Evolutionary conservation across 2,329 filamentous ascomycete genomes (phyloP).

Genomic region (Colletotrichum neosansevieriae): DNA sequence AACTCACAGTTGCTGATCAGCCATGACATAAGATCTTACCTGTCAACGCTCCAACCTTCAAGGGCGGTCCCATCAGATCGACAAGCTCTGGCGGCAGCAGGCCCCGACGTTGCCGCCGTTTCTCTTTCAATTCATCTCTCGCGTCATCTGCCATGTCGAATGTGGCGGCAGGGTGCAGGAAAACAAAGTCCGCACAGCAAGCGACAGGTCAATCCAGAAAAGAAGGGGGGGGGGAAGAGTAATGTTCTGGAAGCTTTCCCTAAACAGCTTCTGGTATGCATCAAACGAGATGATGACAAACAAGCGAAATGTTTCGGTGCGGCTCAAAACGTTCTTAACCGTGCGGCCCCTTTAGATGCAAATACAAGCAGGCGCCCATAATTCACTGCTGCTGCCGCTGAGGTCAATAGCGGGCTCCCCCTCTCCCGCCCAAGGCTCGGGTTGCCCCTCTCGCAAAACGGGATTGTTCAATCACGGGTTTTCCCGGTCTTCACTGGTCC

Average conservation of each 20-base stretch:
- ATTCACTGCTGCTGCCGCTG: not conserved
- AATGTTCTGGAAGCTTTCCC: conserved; percentile 28
- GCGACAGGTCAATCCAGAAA: not conserved
- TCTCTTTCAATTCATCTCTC: conserved; percentile 8
- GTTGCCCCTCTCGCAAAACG: conserved; percentile 19
- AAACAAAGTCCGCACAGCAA: not conserved
- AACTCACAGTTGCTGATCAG: not conserved
- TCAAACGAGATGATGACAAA: conserved; percentile 11
- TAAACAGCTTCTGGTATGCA: conserved; percentile 20
- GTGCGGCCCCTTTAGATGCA: conserved; percentile 28
- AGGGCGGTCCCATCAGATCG: conserved; percentile 61
- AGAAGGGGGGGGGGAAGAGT: not conserved
- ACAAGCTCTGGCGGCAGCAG: conserved; percentile 58
- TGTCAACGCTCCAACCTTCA: conserved; percentile 70
- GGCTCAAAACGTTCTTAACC: conserved; percentile 27
- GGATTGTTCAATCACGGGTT: conserved; percentile 42
- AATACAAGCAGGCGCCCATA: not conserved
- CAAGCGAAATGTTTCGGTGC: conserved; percentile 38
- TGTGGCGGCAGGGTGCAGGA: conserved; percentile 15
- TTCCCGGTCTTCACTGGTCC: conserved; percentile 22
- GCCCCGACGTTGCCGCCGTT: conserved; percentile 46
- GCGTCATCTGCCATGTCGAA: conserved; percentile 41
- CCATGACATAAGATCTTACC: conserved; percentile 57
- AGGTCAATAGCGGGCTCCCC: conserved; percentile 2
- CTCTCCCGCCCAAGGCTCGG: conserved; percentile 6